Evolutionary conservation across 2,329 filamentous ascomycete species (phyloP).

Genomic region (Monosporascus sp.): DNA sequence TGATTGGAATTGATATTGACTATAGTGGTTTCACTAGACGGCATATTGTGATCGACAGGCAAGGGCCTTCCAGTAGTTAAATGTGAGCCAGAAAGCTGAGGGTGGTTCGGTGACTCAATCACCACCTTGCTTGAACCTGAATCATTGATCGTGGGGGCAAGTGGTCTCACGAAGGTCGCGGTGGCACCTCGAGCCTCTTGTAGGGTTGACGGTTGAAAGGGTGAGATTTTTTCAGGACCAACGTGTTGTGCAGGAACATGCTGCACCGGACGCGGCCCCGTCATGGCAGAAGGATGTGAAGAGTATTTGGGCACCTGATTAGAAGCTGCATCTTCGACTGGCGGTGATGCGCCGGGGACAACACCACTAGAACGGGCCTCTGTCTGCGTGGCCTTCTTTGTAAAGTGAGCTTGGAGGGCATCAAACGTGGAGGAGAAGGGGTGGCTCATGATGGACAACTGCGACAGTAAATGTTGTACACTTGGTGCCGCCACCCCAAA

Average conservation of each 20-base stretch:
- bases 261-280: no score
- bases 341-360: neutral
- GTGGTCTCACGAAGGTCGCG: neutral
- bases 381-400: slow-evolving; percentile 3
- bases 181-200: neutral
- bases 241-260: no score
- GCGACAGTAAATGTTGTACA: neutral
- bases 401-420: slow-evolving; percentile 22
- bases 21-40: neutral
- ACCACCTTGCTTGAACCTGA: neutral
- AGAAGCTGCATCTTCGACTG: neutral
- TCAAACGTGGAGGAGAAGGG: slow-evolving; percentile 18
- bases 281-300: no score
- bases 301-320: no score
- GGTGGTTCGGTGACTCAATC: neutral
- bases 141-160: neutral
- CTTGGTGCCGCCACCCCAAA: neutral
- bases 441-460: slow-evolving; percentile 15
- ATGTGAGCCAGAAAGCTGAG: neutral
- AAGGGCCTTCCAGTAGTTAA: no score
- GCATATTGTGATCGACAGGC: neutral
- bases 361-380: neutral
- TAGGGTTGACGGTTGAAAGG: neutral
- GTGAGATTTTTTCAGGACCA: no score
- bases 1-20: neutral